Percentiles rank a stretch among this genome's conserved stretches.
These are phyloP conservation scores for Acanthamoeba royreba DNA, from an alignment of 208 protist species.

Conservation along the genomic window DNA sequence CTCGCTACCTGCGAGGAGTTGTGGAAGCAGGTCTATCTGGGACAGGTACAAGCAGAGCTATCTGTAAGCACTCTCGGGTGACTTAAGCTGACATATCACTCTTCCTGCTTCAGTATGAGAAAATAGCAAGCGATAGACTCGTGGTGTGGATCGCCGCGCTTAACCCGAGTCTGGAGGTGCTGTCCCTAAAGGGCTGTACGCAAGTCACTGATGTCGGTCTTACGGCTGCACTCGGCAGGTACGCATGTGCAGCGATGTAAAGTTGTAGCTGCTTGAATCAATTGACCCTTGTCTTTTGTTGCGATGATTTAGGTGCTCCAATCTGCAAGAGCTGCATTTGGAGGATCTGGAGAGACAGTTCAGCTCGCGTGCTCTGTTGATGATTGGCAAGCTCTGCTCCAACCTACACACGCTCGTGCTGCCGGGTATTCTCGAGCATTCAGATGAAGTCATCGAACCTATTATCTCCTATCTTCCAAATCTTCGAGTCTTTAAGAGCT, in stretches of 20 bases:
- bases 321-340: constrained; percentile 3
- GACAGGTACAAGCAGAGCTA: background rate
- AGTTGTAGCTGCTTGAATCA: too few species aligned
- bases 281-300: too few species aligned
- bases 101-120: background rate
- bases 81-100: background rate
- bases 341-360: constrained; percentile 33
- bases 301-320: background rate
- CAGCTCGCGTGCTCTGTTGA: background rate
- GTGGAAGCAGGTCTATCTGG: background rate
- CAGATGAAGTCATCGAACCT: background rate
- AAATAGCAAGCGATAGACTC: background rate
- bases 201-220: constrained; percentile 19
- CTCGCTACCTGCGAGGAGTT: background rate
- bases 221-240: background rate
- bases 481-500: constrained; percentile 23
- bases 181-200: background rate
- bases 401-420: constrained; percentile 22
- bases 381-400: constrained; percentile 13
- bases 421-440: constrained; percentile 1
- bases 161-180: background rate
- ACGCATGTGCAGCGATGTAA: too few species aligned
- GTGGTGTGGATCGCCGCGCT: constrained; percentile 5
- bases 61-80: background rate
- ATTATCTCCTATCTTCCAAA: background rate